Percentiles rank a stretch among this genome's conserved stretches.
Conservation (phyloP, 2,329 filamentous ascomycete species). For the Colletotrichum sp. region DNA sequence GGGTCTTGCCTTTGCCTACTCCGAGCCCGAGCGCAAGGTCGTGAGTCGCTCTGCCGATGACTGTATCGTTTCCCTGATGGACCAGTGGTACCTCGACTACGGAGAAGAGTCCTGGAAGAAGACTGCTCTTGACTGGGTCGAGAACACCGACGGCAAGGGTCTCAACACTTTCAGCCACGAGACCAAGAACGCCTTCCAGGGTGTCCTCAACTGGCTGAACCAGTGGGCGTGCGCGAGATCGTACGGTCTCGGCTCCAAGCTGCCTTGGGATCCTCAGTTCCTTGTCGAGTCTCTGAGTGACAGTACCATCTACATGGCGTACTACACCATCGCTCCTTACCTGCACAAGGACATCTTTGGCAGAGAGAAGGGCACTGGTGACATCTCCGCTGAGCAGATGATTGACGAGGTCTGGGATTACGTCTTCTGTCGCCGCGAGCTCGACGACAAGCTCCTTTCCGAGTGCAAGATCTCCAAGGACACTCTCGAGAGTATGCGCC, state of each 20-base stretch:
- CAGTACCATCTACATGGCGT: conserved; percentile 90
- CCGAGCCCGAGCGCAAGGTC: conserved; percentile 90
- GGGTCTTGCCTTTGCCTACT: conserved; percentile 86
- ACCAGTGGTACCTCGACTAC: conserved; percentile 99
- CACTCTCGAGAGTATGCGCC: conserved; percentile 78
- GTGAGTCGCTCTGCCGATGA: conserved; percentile 89
- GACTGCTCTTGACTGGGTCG: conserved; percentile 74
- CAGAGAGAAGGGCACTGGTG: conserved; percentile 68
- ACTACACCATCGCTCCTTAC: conserved; percentile 69
- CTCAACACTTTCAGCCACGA: conserved; percentile 83
- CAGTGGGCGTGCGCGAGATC: conserved; percentile 95
- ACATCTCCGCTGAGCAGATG: conserved; percentile 84
- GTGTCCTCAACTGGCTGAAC: conserved; percentile 89
- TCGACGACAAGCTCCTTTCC: conserved; percentile 67
- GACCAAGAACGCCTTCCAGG: conserved; percentile 80
- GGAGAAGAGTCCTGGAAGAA: conserved; percentile 89
- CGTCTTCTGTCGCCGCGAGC: conserved; percentile 79
- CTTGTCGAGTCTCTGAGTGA: conserved; percentile 93
- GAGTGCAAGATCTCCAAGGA: conserved; percentile 75
- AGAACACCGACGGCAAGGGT: conserved; percentile 66
- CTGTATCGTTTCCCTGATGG: conserved; percentile 89
- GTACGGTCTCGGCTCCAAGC: conserved; percentile 90
- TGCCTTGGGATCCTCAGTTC: conserved; percentile 92
- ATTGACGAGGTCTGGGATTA: conserved; percentile 97
- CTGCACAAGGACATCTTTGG: conserved; percentile 90